Evolutionary conservation across 192 early-diverging fungal genomes (phyloP).

Genomic region (Coemansia sp.): DNA sequence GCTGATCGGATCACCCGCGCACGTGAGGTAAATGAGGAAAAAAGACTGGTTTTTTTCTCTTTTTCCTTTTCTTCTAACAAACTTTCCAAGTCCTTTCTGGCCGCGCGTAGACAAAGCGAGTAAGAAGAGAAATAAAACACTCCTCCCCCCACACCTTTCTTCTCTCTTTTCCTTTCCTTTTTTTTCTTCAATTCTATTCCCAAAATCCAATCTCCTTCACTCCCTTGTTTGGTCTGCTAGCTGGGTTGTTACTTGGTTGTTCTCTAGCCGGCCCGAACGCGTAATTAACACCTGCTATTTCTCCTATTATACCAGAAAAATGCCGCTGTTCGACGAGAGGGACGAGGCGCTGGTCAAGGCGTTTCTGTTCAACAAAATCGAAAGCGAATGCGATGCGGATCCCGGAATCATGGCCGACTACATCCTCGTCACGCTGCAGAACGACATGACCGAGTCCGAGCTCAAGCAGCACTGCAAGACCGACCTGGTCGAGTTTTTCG

Average conservation of each 20-base stretch:
- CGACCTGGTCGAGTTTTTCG: constrained; percentile 48
- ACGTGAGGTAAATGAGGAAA: too few species aligned
- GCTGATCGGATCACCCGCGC: too few species aligned
- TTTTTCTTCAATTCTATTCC: not conserved
- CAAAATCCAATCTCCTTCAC: too few species aligned
- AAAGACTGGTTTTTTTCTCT: too few species aligned
- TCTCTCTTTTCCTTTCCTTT: not conserved
- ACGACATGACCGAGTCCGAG: constrained; percentile 38
- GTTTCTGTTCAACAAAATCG: constrained; percentile 48
- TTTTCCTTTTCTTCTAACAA: too few species aligned
- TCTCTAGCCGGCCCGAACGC: not conserved
- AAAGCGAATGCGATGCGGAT: constrained; percentile 44
- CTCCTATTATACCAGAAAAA: not conserved
- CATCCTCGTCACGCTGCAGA: constrained; percentile 43
- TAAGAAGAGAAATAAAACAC: not conserved
- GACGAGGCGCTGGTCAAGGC: constrained; percentile 35
- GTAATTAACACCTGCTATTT: not conserved
- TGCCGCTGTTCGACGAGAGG: constrained; percentile 43
- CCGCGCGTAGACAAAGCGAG: too few species aligned
- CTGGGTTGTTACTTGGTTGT: not conserved
- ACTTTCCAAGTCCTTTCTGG: too few species aligned
- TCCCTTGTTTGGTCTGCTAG: not conserved
- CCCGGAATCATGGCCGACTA: constrained; percentile 51
- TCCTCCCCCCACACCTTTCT: not conserved
- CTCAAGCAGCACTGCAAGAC: constrained; percentile 39